phyloP scores from a whole-genome alignment of 2,329 filamentous ascomycete genomes.

The Verticillium nonalfalfae region DNA sequence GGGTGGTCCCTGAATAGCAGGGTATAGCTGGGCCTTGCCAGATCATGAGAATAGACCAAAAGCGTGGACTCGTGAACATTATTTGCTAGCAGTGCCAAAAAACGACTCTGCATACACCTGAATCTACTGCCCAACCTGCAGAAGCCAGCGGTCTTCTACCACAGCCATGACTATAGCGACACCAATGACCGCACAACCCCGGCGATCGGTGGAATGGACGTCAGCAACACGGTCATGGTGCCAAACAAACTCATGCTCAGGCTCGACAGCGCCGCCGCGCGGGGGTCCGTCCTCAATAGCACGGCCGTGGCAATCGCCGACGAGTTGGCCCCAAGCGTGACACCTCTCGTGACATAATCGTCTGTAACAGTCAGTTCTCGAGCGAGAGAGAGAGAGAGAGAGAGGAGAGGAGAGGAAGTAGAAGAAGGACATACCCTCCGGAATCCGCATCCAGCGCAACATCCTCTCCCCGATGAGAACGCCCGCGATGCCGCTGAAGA shows the following conservation, averaged over 20 bases:
- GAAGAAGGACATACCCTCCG: constrained; percentile 35
- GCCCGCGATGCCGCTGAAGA: constrained; percentile 53
- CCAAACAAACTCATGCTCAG: constrained; percentile 57
- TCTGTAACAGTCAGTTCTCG: constrained; percentile 24
- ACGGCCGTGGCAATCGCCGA: constrained; percentile 54
- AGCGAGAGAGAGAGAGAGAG: too few relatives aligned
- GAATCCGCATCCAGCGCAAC: constrained; percentile 42
- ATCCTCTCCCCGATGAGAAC: constrained; percentile 47
- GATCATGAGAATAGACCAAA: too few relatives aligned
- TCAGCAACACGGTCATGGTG: constrained; percentile 51
- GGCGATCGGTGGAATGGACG: constrained; percentile 48
- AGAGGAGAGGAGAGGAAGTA: not conserved
- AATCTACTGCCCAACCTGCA: too few relatives aligned
- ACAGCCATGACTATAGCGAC: constrained; percentile 21
- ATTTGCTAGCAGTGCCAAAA: too few relatives aligned
- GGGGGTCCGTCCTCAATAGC: constrained; percentile 47
- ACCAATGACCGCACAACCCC: constrained; percentile 40
- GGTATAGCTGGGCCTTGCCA: not conserved
- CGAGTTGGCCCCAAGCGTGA: constrained; percentile 55
- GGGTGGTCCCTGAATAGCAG: constrained; percentile 2
- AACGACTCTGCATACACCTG: too few relatives aligned
- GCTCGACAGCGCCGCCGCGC: constrained; percentile 52
- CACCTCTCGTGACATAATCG: constrained; percentile 57
- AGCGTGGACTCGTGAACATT: too few relatives aligned
- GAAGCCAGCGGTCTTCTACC: too few relatives aligned